These are phyloP conservation scores for Annulohypoxylon moriforme DNA, from an alignment of 495 filamentous ascomycete species.

Conservation along the genomic window DNA sequence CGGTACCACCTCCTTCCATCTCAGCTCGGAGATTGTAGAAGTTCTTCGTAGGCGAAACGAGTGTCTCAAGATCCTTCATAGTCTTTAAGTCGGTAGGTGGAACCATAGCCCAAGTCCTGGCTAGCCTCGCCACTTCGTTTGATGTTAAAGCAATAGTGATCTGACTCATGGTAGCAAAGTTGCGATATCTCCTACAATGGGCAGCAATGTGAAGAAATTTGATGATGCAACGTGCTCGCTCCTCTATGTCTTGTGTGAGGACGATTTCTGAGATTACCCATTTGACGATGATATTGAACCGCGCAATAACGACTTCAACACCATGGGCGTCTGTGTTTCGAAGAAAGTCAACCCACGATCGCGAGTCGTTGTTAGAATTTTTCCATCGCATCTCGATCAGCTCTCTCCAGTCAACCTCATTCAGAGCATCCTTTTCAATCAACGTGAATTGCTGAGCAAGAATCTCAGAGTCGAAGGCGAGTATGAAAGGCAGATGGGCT, in stretches of 20 bases:
- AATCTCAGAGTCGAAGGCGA: slow-evolving; percentile 88
- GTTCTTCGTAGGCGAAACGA: slow-evolving; percentile 90
- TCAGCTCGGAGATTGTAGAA: slow-evolving; percentile 89
- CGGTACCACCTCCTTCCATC: slow-evolving; percentile 76
- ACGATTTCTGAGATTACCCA: slow-evolving; percentile 95
- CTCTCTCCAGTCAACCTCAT: slow-evolving; percentile 98
- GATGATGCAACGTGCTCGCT: slow-evolving; percentile 83
- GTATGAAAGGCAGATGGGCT: slow-evolving; percentile 87
- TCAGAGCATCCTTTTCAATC: slow-evolving; percentile 94
- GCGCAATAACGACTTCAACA: slow-evolving; percentile 94
- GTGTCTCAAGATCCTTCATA: slow-evolving; percentile 81
- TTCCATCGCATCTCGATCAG: slow-evolving; percentile 94
- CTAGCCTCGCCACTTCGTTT: slow-evolving; percentile 79
- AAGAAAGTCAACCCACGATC: slow-evolving; percentile 94
- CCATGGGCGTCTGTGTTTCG: slow-evolving; percentile 82
- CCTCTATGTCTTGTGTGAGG: slow-evolving; percentile 81
- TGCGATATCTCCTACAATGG: slow-evolving; percentile 85
- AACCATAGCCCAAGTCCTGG: slow-evolving; percentile 84
- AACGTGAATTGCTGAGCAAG: slow-evolving; percentile 95
- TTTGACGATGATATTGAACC: slow-evolving; percentile 97
- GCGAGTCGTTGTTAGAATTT: slow-evolving; percentile 70
- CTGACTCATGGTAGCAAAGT: slow-evolving; percentile 97
- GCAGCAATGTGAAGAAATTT: slow-evolving; percentile 94
- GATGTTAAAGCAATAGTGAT: slow-evolving; percentile 90
- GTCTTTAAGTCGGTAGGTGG: slow-evolving; percentile 74